These are phyloP conservation scores for Auxenochlorella pyrenoidosa DNA, from an alignment of 139 green algal species.

Conservation along the genomic window DNA sequence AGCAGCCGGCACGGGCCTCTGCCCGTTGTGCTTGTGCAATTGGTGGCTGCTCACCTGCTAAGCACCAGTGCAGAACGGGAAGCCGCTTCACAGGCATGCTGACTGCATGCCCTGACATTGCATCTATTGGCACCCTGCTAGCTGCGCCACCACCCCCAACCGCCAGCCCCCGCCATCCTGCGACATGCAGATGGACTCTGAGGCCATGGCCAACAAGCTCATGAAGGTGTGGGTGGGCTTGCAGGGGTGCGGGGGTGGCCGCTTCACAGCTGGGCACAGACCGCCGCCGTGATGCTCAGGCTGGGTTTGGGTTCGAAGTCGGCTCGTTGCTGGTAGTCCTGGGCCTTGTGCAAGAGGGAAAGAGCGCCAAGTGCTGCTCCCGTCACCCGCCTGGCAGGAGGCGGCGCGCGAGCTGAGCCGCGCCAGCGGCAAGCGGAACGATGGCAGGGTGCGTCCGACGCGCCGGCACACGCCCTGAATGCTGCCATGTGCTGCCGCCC, in stretches of 20 bases:
- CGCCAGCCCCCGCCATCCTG: background rate
- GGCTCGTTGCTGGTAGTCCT: background rate
- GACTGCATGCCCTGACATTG: background rate
- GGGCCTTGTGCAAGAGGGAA: too few relatives aligned
- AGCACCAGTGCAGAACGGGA: too few relatives aligned
- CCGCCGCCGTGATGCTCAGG: background rate
- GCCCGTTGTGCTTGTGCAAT: too few relatives aligned
- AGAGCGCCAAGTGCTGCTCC: too few relatives aligned
- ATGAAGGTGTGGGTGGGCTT: slow-evolving; percentile 6
- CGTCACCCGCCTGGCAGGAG: background rate
- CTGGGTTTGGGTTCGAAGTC: background rate
- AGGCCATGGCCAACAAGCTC: slow-evolving; percentile 23
- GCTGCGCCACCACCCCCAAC: background rate
- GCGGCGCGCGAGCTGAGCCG: background rate
- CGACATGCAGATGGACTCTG: slow-evolving; percentile 1
- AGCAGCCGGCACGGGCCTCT: too few relatives aligned
- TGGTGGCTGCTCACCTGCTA: too few relatives aligned
- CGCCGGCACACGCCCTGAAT: too few relatives aligned
- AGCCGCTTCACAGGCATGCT: too few relatives aligned
- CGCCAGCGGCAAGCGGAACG: background rate
- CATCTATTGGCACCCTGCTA: background rate
- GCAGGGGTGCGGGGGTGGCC: too few relatives aligned
- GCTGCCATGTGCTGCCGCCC: too few relatives aligned
- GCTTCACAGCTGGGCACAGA: too few relatives aligned
- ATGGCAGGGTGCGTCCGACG: background rate